These are phyloP conservation scores for Chlamydomonas eustigma DNA, from an alignment of 139 green algal genomes.

Conservation along the genomic window DNA sequence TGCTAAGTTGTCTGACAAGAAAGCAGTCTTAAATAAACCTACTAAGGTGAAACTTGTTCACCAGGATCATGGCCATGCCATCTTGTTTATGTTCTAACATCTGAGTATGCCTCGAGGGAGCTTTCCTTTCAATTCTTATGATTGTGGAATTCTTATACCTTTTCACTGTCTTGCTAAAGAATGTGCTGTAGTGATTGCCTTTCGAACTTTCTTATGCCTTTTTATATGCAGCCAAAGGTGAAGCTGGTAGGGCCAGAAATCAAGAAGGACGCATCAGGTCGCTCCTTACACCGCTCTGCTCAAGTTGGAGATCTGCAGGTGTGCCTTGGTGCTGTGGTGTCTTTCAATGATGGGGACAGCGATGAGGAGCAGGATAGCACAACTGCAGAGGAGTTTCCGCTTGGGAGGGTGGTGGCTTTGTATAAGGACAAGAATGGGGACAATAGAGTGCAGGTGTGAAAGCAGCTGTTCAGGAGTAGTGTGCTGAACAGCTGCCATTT, in stretches of 20 bases:
- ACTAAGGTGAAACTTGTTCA: no score
- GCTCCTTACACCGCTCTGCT: conserved; percentile 34
- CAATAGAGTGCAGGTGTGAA: conserved; percentile 44
- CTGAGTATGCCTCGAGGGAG: no score
- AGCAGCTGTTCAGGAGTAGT: no score
- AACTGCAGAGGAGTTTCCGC: neutral
- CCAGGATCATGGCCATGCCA: no score
- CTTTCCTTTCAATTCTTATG: no score
- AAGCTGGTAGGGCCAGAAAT: conserved; percentile 23
- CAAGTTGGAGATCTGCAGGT: conserved; percentile 30
- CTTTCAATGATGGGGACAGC: conserved; percentile 25
- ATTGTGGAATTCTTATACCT: no score
- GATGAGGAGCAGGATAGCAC: conserved; percentile 27
- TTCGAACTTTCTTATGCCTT: no score
- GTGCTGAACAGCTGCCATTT: no score
- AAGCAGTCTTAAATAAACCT: neutral
- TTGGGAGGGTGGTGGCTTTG: conserved; percentile 70
- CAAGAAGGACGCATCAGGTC: conserved; percentile 12
- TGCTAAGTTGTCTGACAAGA: conserved; percentile 4
- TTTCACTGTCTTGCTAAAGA: no score
- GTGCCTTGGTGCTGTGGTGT: conserved; percentile 45
- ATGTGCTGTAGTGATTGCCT: no score
- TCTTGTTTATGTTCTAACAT: no score
- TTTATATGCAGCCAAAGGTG: conserved; percentile 7
- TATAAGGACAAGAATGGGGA: conserved; percentile 53